Conservation (phyloP, 2,329 filamentous ascomycete species). For the Didymellaceae sp. region DNA sequence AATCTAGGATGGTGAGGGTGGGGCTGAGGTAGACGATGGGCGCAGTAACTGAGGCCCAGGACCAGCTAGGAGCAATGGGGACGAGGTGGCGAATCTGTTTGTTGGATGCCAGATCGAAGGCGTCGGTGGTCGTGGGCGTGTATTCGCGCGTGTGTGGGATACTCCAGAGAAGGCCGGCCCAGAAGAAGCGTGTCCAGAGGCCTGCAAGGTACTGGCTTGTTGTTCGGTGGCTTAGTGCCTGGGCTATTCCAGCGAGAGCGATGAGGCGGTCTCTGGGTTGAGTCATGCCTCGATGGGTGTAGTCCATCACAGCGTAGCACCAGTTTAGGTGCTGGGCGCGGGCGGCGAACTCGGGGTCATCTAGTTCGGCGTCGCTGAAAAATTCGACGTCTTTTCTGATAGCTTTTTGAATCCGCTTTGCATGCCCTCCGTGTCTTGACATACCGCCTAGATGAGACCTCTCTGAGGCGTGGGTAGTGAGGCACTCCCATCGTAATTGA, state of each 20-base stretch:
- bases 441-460: conserved; percentile 7
- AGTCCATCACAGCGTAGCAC: neutral
- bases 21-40: neutral
- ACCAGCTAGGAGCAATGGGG: conserved; percentile 3
- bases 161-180: neutral
- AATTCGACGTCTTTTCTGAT: conserved; percentile 22
- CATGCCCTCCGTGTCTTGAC: conserved; percentile 8
- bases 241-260: conserved; percentile 2
- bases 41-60: conserved; percentile 2
- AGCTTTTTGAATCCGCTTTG: conserved; percentile 18
- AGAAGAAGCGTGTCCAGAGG: neutral
- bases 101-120: neutral
- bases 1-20: neutral
- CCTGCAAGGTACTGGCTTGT: neutral
- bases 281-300: conserved; percentile 5
- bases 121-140: neutral
- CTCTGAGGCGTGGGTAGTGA: conserved; percentile 26
- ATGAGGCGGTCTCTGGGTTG: neutral
- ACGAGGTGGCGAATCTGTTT: neutral
- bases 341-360: no score
- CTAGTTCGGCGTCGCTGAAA: neutral
- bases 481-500: conserved; percentile 32
- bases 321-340: neutral
- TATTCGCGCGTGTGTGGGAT: neutral
- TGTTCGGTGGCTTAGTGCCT: neutral